Evolutionary conservation across 2,329 filamentous ascomycete genomes (phyloP), one percentile per base, ranked within the genome.

Genomic region (Pseudocercospora ulei): DNA sequence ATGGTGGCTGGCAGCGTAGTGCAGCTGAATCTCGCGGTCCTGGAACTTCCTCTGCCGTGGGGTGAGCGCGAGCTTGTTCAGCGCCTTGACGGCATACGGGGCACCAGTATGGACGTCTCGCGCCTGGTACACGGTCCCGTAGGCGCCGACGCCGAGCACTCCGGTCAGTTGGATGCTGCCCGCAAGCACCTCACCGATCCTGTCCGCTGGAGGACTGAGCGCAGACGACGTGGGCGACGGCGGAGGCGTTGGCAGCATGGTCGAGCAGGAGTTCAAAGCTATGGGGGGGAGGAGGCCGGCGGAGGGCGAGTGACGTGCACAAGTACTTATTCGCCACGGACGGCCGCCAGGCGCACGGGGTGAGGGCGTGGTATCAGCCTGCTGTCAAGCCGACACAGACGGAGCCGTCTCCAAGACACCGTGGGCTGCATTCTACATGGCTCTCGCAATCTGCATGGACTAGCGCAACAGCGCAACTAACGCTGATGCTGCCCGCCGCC

Each of bases 51-150:
- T 73, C 61, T 96, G 87, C 52, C 88, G 77, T 54, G 75, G 71
- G 65, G 96, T 87, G 68, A 96, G 70, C 63, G 88, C 90, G 64
- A 80, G 73, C 66, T 94, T 96, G 78, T 85, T 90, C 59, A 98
- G 73, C 46, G 87, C 88, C 72, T 98, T 98, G 59, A 98, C 88
- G 49, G 90, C 90, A 70, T 93, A 98, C 50, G 76, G 78, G 42
- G 78, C 73, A 60, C 81, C 75, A 52, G 78, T 88, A 60, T 80
- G 79, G 59, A 88, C 75, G 66, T 90, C 87, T 65, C 82, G 70
- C 56, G 87, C 87, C 50, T 79, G 77, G 68, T 96, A 96, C 16
- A 98, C 90, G 26, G 95, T 87, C 49, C 90, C 90, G 64, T 98
- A 98, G 41, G 90, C 90, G 53, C 90, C 90, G 35, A 88, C 83